Percentiles rank a stretch among this genome's conserved stretches.
phyloP scores from a whole-genome alignment of 495 filamentous ascomycete genomes.

The Xylaria flabelliformis region DNA sequence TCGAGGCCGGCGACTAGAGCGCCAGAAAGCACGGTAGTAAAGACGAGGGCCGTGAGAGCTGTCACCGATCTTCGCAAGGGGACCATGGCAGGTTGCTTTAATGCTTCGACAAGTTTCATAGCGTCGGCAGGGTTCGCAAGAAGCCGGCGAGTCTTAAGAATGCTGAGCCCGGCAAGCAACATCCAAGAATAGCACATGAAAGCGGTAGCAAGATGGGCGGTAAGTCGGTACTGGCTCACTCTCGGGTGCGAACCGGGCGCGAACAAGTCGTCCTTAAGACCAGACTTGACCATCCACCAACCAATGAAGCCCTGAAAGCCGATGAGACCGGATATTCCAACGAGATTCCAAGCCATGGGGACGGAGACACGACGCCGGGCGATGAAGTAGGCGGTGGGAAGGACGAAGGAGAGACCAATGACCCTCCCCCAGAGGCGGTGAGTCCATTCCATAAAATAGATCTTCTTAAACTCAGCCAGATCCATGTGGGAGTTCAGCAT shows the following conservation, averaged over 20 bases:
- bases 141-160: conserved; percentile 75
- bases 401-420: conserved; percentile 85
- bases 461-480: conserved; percentile 92
- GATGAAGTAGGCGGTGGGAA: conserved; percentile 89
- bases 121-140: conserved; percentile 66
- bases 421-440: conserved; percentile 96
- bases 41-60: conserved; percentile 77
- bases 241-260: conserved; percentile 87
- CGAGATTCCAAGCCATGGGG: conserved; percentile 76
- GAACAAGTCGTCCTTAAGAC: conserved; percentile 92
- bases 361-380: conserved; percentile 77
- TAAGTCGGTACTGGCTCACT: conserved; percentile 91
- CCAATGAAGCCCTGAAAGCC: conserved; percentile 95
- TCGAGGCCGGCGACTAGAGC: conserved; percentile 93
- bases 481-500: conserved; percentile 91
- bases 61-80: conserved; percentile 75
- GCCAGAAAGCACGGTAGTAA: conserved; percentile 89
- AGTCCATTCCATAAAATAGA: conserved; percentile 99
- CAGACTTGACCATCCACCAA: conserved; percentile 99
- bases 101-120: conserved; percentile 58
- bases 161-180: conserved; percentile 88
- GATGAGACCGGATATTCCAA: conserved; percentile 85
- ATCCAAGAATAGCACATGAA: conserved; percentile 92
- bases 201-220: conserved; percentile 86
- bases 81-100: conserved; percentile 69